Evolutionary conservation across 225 moss, liverwort and hornwort species (phyloP), one percentile per base, ranked within the genome.

Genomic region (Thuidium tamariscinum): DNA sequence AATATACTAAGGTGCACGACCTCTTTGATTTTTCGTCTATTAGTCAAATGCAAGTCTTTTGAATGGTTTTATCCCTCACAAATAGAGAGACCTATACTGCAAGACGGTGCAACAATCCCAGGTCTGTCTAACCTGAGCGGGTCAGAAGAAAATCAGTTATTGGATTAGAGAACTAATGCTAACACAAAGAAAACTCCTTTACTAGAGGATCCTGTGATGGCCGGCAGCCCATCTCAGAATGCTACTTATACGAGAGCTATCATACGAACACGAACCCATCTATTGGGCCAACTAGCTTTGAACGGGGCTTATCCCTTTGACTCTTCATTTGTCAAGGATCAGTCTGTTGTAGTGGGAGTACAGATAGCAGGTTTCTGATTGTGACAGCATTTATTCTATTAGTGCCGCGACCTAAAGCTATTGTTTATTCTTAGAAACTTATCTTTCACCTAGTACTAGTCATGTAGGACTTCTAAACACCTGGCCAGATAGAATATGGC

Each of bases 1-100:
- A 91, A 29, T 81, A 86, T 67, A 82, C 82, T 49, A 89, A 87
- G 91, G 93, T 93, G 84, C 76, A 55, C 69, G 21, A 71, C 7
- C 66, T 64, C 84, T 81, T 41, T 77, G 37, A 26, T 57, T 81
- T 60, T n/a, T 61, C 46, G 9, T 55, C 55, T 52, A 30, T 62
- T 54, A 41, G 27, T 86, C 39, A 49, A 66, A 66, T 85, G 49
- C 13, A 65, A 55, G 19, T 85, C 48, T 32, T 67, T 67, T 82
- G 72, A 71, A 30, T 82, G 25, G 52, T 30, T 55, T 77, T 68
- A 57, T 62, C 55, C 55, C 68, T 57, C 21, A 48, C 41, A 46
- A 36, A 21, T 48, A 41, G 25, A 52, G 39, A 39, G 39, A 22
- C 54, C 65, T 64, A 10, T 63, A 39, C 76, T 42, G 32, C 55